phyloP scores from a whole-genome alignment of 805 yeast species.

The Debaryomyces castellii region DNA sequence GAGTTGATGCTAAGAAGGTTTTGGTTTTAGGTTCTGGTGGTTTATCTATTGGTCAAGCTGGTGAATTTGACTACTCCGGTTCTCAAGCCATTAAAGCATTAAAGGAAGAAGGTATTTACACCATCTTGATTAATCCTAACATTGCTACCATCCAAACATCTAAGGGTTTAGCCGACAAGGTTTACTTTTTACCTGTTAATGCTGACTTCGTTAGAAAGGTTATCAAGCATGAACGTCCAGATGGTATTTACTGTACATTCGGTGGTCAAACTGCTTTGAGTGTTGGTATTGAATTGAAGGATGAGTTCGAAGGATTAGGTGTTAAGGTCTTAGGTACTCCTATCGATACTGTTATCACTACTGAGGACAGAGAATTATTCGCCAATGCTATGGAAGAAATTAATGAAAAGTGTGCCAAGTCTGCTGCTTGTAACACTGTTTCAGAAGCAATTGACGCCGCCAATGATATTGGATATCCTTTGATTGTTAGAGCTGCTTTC shows the following conservation, averaged over 20 bases:
- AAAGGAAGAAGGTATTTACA: constrained; percentile 96
- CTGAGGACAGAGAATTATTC: constrained; percentile 96
- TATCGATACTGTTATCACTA: constrained; percentile 92
- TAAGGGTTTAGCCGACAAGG: constrained; percentile 96
- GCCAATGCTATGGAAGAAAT: constrained; percentile 94
- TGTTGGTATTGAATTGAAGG: constrained; percentile 94
- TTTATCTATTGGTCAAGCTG: constrained; percentile 97
- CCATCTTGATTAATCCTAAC: constrained; percentile 93
- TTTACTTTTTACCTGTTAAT: constrained; percentile 95
- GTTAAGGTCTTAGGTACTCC: constrained; percentile 96
- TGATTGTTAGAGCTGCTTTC: constrained; percentile 94
- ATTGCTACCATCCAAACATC: constrained; percentile 99
- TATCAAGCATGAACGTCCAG: constrained; percentile 92
- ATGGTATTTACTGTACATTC: constrained; percentile 93
- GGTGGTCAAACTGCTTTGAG: constrained; percentile 98
- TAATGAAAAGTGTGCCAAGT: constrained; percentile 91
- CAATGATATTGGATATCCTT: constrained; percentile 86
- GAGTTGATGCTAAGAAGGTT: constrained; percentile 83
- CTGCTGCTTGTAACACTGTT: constrained; percentile 77
- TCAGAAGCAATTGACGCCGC: constrained; percentile 86
- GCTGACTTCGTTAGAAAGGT: constrained; percentile 96
- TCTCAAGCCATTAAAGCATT: constrained; percentile 98
- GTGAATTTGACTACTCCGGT: constrained; percentile 98
- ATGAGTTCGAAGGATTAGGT: constrained; percentile 87
- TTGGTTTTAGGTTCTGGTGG: constrained; percentile 98